phyloP scores from a whole-genome alignment of 1,139 yeast species.

The Zygosaccharomyces sapae region DNA sequence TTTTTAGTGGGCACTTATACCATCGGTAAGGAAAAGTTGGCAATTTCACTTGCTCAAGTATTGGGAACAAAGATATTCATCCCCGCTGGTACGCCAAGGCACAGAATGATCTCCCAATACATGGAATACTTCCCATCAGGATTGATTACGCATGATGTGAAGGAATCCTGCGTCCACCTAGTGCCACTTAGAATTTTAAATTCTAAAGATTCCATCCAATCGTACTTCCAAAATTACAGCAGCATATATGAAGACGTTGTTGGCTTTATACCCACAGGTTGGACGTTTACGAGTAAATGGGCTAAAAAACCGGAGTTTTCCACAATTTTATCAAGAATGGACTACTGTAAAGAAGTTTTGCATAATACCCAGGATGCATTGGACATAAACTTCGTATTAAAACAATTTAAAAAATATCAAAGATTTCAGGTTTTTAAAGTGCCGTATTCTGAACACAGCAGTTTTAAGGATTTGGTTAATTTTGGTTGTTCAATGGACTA shows the following conservation, averaged over 20 bases:
- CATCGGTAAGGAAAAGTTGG: slow-evolving; percentile 86
- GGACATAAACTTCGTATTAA: slow-evolving; percentile 27
- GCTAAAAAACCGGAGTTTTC: slow-evolving; percentile 14
- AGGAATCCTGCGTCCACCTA: slow-evolving; percentile 60
- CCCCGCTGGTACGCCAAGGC: slow-evolving; percentile 18
- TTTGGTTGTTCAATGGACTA: slow-evolving; percentile 55
- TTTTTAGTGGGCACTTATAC: slow-evolving; percentile 82
- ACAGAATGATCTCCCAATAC: slow-evolving; percentile 18
- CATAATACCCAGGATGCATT: slow-evolving; percentile 18
- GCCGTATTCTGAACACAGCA: slow-evolving; percentile 93
- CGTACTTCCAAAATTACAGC: slow-evolving; percentile 50
- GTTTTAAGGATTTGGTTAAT: slow-evolving; percentile 69
- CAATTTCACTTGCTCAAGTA: slow-evolving; percentile 41
- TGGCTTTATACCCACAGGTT: slow-evolving; percentile 80
- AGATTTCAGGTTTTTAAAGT: slow-evolving; percentile 52
- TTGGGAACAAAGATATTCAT: slow-evolving; percentile 25
- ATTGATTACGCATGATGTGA: slow-evolving; percentile 43
- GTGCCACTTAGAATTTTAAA: slow-evolving; percentile 55
- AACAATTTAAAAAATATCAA: slow-evolving; percentile 35
- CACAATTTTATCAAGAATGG: slow-evolving; percentile 18
- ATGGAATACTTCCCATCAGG: slow-evolving; percentile 16
- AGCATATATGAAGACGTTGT: slow-evolving; percentile 51
- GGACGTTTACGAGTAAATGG: slow-evolving; percentile 51
- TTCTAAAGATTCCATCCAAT: slow-evolving; percentile 41
- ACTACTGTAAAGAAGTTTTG: slow-evolving; percentile 17